Conservation (phyloP, 1,139 yeast species). For the Geotrichum macrosporum region DNA sequence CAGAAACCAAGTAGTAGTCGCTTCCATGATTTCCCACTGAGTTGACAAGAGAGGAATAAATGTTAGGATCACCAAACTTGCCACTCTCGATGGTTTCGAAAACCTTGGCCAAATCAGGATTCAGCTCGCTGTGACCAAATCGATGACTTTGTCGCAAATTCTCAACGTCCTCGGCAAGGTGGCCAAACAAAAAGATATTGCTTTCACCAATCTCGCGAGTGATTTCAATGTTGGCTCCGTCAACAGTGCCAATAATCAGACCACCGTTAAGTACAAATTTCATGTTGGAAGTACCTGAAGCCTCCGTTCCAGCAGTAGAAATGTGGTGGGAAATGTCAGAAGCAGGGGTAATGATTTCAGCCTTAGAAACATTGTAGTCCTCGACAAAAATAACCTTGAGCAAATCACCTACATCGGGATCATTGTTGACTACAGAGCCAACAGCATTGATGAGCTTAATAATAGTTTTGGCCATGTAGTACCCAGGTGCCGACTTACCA, state of each 20-base stretch:
- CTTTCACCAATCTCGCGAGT: conserved; percentile 92
- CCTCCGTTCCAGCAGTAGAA: conserved; percentile 98
- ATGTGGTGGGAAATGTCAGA: conserved; percentile 90
- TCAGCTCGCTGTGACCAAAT: conserved; percentile 43
- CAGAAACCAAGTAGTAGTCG: conserved; percentile 80
- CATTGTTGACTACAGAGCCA: conserved; percentile 74
- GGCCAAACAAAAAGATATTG: conserved; percentile 87
- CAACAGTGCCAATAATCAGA: conserved; percentile 89
- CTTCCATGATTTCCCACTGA: conserved; percentile 55
- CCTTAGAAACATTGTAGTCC: conserved; percentile 90
- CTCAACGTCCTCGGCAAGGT: conserved; percentile 83
- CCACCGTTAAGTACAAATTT: conserved; percentile 94
- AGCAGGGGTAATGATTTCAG: conserved; percentile 86
- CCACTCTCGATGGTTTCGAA: conserved; percentile 68
- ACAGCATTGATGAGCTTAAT: conserved; percentile 82
- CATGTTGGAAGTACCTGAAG: conserved; percentile 95
- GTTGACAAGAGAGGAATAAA: conserved; percentile 64
- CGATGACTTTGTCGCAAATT: conserved; percentile 74
- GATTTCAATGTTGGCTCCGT: conserved; percentile 95
- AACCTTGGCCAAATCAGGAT: conserved; percentile 58
- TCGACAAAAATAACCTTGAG: conserved; percentile 85
- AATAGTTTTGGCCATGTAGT: conserved; percentile 88
- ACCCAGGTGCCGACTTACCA: conserved; percentile 96
- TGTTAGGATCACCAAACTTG: conserved; percentile 64
- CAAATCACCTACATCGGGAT: conserved; percentile 65